Conservation (phyloP, 1,139 yeast species). For the Debaryomyces coudertii region DNA sequence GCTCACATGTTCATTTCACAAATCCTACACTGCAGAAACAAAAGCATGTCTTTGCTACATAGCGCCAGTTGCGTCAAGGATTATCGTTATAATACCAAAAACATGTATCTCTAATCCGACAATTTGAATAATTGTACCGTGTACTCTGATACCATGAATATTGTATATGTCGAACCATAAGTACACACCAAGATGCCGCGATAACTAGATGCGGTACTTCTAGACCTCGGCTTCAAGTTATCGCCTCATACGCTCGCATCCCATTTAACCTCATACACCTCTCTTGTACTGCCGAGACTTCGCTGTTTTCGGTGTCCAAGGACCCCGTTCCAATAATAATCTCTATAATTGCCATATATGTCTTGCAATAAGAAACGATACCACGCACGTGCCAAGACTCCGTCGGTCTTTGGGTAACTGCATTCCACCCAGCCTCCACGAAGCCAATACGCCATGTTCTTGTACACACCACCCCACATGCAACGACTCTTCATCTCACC, state of each 20-base stretch:
- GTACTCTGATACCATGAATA: neutral
- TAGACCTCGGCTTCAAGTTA: too few relatives aligned
- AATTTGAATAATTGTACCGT: neutral
- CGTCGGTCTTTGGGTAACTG: neutral
- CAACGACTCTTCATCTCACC: neutral
- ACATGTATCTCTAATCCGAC: neutral
- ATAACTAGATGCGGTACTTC: too few relatives aligned
- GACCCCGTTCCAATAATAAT: too few relatives aligned
- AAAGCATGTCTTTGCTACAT: neutral
- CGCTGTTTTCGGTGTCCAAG: neutral
- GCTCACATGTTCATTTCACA: neutral
- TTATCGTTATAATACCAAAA: neutral
- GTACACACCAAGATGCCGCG: too few relatives aligned
- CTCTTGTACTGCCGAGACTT: neutral
- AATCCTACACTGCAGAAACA: neutral
- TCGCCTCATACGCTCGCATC: too few relatives aligned
- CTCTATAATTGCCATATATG: neutral
- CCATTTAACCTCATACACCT: too few relatives aligned
- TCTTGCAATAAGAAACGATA: neutral
- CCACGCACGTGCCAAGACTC: slow-evolving; percentile 3
- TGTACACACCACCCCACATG: neutral
- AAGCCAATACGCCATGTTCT: neutral
- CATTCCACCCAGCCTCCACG: neutral
- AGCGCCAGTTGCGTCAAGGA: neutral
- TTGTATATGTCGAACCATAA: too few relatives aligned